Evolutionary conservation across 2,329 filamentous ascomycete species (phyloP).

Genomic region (Periconia macrospinosa): DNA sequence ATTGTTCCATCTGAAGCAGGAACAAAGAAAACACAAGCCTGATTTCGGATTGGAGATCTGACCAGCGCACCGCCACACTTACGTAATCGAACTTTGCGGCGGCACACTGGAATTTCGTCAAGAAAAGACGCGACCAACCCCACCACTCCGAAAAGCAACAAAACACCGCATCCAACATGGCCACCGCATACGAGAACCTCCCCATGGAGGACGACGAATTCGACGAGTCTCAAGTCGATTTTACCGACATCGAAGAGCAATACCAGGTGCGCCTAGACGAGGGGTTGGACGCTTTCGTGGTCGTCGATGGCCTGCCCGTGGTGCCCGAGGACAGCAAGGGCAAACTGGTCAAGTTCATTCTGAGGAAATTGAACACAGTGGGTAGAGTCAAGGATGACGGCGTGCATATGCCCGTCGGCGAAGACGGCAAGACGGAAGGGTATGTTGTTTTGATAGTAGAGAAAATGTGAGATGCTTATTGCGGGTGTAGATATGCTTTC

Average conservation of each 20-base stretch:
- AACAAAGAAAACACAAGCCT: no score
- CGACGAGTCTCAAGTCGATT: slow-evolving; percentile 92
- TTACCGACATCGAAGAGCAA: slow-evolving; percentile 90
- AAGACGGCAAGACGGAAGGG: slow-evolving; percentile 84
- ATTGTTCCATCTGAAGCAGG: no score
- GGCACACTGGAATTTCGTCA: slow-evolving; percentile 33
- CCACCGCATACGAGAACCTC: slow-evolving; percentile 88
- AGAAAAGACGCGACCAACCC: slow-evolving; percentile 18
- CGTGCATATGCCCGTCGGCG: slow-evolving; percentile 91
- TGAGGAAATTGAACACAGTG: slow-evolving; percentile 87
- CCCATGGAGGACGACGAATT: slow-evolving; percentile 85
- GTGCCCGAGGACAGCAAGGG: slow-evolving; percentile 89
- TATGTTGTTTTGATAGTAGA: slow-evolving; percentile 49
- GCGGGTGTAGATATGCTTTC: slow-evolving; percentile 76
- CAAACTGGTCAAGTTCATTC: slow-evolving; percentile 93
- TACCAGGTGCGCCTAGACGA: slow-evolving; percentile 96
- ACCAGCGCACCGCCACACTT: not conserved
- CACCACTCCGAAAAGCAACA: slow-evolving; percentile 15
- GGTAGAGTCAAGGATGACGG: slow-evolving; percentile 84
- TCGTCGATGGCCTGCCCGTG: slow-evolving; percentile 88
- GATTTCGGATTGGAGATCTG: no score
- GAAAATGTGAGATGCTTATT: slow-evolving; percentile 17
- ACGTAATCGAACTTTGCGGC: slow-evolving; percentile 4
- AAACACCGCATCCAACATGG: slow-evolving; percentile 66
- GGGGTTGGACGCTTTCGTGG: slow-evolving; percentile 93